Base-by-base conservation (phyloP, 805 yeast species). In the Candida hispaniensis region DNA sequence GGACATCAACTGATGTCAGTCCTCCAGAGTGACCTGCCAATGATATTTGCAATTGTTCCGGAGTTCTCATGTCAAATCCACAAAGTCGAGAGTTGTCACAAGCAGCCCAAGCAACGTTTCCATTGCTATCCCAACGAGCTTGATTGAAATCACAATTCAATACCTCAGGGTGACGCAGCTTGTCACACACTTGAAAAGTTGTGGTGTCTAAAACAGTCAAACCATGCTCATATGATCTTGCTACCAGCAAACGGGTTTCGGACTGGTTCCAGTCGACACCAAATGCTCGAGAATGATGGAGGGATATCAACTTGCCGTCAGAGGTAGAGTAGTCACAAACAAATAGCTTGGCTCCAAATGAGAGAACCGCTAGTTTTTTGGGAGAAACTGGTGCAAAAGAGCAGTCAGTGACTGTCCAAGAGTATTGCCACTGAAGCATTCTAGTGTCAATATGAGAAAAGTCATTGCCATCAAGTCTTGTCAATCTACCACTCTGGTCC, bases 361-460 rank as follows among this genome's bases (percentile, higher is more conserved):
- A 27, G 4, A 32, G 28, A 4, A 28, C 36, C 3, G 36, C 36
- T 28, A 27, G 24, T 16, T 18, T 22, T 21, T 23, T 23, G 17
- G 18, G 7, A 2, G 21, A 23, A 14, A 23, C 24, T 12, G 36
- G n/a, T n/a, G n/a, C 28, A 23, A 32, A 32, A 7, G 20, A 13
- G 17, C 36, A 32, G 13, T 32, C 36, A 4, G 36, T 32, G 12
- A 32, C 24, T 4, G 36, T 32, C 36, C 36, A 32, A 4, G 36
- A 32, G 18, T 32, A 18, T 6, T 27, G 24, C 11, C 24, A 28
- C 10, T 23, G 36, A 9, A 23, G 23, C 16, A 32, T 17, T 7
- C 14, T 13, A n/a, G 12, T 14, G 3, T 14, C 7, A 3, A 12
- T 7, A 3, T 23, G 5, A 4, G 17, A 2, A 9, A 28, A 28